Evolutionary conservation across 441 rosid species (phyloP), one percentile per base, ranked within the genome.

Genomic region (Viola pubescens): DNA sequence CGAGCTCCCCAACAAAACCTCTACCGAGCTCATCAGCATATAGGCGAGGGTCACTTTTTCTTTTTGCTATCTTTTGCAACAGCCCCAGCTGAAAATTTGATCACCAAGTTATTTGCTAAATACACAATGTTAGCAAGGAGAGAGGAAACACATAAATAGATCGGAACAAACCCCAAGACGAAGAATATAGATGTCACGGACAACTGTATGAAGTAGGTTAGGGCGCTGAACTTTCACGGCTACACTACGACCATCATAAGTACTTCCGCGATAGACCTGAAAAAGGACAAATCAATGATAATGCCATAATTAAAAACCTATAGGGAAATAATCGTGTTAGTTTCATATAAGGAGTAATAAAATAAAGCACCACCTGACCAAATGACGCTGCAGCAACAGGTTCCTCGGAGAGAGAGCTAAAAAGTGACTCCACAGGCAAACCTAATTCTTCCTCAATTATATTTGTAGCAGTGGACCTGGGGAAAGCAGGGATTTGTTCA

Each of bases 161-260:
- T 70, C 19, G 42, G 71, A 54, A 82, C 92, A 39, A 53, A 92
- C 98, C 92, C 95, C 98, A 62, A 87, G 80, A 51, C 97, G 94
- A 56, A 92, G 84, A 70, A 92, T 84, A 66, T 87, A 84, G 65
- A 92, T 63, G 79, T 92, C 98, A 37, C 95, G 89, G 71, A 85
- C 84, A 39, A 89, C 97, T 58, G 86, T 84, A 69, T 87, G 95
- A 34, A 42, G 89, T 72, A 92, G 68, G 78, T 89, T 77, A 72
- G 98, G 98, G 51, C 98, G 96, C 64, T 92, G 98, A 75, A 92
- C 97, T 82, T 92, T 92, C 70, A 92, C 84, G 48, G 97, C 98
- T 58, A 92, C 96, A 76, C 71, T 73, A 74, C 50, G 63, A 61
- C 96, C 98, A 81, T 92, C 96, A 48, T 69, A 72, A 40, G 96